Conservation (phyloP, 768 basidiomycete species). For the Asterophora parasitica region DNA sequence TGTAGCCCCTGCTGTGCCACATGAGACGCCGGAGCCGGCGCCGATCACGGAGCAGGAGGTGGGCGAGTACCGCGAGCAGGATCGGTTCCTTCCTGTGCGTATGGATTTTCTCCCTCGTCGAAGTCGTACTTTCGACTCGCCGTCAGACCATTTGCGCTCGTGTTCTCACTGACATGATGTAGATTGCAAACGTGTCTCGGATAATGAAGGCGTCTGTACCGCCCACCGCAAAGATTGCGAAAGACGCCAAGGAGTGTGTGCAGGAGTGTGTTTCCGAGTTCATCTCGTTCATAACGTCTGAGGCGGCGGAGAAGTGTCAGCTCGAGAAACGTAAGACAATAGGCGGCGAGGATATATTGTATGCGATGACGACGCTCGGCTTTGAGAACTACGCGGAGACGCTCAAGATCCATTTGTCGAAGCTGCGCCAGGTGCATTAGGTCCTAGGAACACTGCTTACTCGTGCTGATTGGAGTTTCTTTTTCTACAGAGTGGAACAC, state of each 20-base stretch:
- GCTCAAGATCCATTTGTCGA: conserved; percentile 87
- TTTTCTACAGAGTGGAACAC: conserved; percentile 18
- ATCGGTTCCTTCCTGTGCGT: conserved; percentile 88
- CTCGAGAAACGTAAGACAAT: conserved; percentile 97
- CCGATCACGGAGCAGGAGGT: conserved; percentile 91
- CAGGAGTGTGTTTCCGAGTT: conserved; percentile 99
- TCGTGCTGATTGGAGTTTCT: background rate
- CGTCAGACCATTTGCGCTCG: background rate
- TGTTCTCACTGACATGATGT: background rate
- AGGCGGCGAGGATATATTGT: conserved; percentile 94
- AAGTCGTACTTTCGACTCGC: background rate
- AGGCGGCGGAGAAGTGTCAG: conserved; percentile 92
- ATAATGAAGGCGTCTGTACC: conserved; percentile 96
- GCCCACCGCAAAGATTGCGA: conserved; percentile 89
- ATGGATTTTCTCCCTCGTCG: conserved; percentile 1
- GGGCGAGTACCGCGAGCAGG: conserved; percentile 92
- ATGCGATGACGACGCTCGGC: conserved; percentile 89
- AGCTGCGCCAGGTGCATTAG: conserved; percentile 67
- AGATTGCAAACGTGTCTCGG: conserved; percentile 98
- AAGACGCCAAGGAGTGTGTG: conserved; percentile 97
- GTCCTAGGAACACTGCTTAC: too few species aligned
- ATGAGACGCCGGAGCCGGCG: conserved; percentile 50
- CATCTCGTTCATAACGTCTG: conserved; percentile 95
- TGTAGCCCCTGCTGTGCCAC: conserved; percentile 26
- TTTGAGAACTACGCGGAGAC: conserved; percentile 95